Percentiles rank a stretch among this genome's conserved stretches.
phyloP scores from a whole-genome alignment of 2,329 filamentous ascomycete genomes.

The Trichoderma asperellum region DNA sequence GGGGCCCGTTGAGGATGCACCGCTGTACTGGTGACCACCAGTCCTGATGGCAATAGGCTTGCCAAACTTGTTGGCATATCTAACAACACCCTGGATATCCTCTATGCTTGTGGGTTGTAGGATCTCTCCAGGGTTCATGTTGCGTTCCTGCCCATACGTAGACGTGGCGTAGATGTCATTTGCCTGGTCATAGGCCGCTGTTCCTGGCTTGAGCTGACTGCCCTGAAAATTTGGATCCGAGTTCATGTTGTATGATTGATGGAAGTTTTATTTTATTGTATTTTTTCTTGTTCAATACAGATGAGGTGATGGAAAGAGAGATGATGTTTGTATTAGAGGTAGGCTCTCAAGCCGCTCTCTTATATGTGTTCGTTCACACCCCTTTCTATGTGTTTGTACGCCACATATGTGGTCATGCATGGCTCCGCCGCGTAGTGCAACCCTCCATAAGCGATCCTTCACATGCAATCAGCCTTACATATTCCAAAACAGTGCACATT shows the following conservation, averaged over 20 bases:
- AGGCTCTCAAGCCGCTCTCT: background rate
- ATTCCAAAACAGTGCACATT: background rate
- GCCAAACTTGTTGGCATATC: slow-evolving; percentile 13
- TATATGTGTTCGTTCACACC: background rate
- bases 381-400: background rate
- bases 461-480: background rate
- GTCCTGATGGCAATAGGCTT: slow-evolving; percentile 7
- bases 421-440: background rate
- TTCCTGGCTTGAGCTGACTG: slow-evolving; percentile 10
- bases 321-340: background rate
- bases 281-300: background rate
- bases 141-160: slow-evolving; percentile 8
- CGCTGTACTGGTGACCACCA: slow-evolving; percentile 13
- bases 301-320: background rate
- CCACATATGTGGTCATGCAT: background rate
- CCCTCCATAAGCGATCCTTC: slow-evolving; percentile 10
- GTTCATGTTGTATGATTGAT: background rate
- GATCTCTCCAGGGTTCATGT: slow-evolving; percentile 16
- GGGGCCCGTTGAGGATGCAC: slow-evolving; percentile 9
- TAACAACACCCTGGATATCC: slow-evolving; percentile 9
- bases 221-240: background rate
- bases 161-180: slow-evolving; percentile 12
- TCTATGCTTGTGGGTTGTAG: slow-evolving; percentile 7
- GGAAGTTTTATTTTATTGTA: background rate
- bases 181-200: slow-evolving; percentile 5